phyloP scores from a whole-genome alignment of 345 rosid species.

The Gossypium arboreum region DNA sequence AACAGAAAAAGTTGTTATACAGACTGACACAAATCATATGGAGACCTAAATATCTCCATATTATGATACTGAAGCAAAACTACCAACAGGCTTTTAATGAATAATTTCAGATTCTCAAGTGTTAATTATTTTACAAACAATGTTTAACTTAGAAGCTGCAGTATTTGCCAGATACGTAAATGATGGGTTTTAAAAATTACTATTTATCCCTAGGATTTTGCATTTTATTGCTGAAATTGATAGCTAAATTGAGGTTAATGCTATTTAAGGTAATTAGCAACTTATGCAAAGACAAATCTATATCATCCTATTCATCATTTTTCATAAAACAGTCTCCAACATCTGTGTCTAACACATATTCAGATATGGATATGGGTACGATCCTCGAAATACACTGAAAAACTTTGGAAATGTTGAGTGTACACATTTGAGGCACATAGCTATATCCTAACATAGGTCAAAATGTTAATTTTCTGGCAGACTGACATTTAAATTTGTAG shows the following conservation, averaged over 20 bases:
- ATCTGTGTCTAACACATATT: not conserved
- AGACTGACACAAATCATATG: not conserved
- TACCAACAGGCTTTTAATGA: not conserved
- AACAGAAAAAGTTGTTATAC: not conserved
- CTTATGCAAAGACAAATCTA: not conserved
- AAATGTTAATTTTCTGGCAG: not conserved
- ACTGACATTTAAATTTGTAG: not conserved
- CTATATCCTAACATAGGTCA: not conserved
- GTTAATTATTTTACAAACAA: not conserved
- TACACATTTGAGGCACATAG: not conserved
- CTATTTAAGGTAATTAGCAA: not conserved
- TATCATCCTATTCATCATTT: not conserved
- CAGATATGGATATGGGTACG: not conserved
- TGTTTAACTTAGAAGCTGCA: not conserved
- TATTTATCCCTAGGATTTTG: not conserved
- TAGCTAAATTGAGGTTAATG: not conserved
- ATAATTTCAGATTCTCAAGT: not conserved
- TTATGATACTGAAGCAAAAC: not conserved
- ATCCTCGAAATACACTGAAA: not conserved
- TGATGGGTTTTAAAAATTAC: not conserved
- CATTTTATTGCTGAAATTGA: not conserved
- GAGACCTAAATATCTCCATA: not conserved
- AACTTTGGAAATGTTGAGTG: not conserved
- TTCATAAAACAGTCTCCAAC: not conserved
- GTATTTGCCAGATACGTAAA: not conserved